Percentiles rank a stretch among this genome's conserved stretches.
phyloP scores from a whole-genome alignment of 2,329 filamentous ascomycete species.

The Colletotrichum ledebouriae region DNA sequence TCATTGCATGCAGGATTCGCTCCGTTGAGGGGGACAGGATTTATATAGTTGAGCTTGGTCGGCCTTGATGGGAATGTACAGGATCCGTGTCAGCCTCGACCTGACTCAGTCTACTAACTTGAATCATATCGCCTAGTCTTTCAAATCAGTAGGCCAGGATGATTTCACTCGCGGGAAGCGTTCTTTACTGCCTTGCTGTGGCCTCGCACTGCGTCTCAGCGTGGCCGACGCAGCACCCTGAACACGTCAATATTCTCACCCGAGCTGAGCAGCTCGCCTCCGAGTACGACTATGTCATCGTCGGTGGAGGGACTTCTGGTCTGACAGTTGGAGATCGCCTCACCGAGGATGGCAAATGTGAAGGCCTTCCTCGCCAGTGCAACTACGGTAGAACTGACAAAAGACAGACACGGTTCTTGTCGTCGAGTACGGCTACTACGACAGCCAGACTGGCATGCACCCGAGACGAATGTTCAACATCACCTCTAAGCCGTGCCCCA shows the following conservation, averaged over 20 bases:
- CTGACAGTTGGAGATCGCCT: slow-evolving; percentile 56
- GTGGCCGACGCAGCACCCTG: slow-evolving; percentile 34
- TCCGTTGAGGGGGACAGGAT: too few species aligned
- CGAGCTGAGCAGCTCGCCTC: slow-evolving; percentile 34
- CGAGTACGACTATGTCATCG: slow-evolving; percentile 51
- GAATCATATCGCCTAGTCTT: too few species aligned
- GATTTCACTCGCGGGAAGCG: slow-evolving; percentile 23
- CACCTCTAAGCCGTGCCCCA: slow-evolving; percentile 48
- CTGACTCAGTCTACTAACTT: too few species aligned
- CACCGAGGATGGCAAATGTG: slow-evolving; percentile 53
- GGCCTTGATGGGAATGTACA: too few species aligned
- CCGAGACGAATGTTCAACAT: slow-evolving; percentile 48
- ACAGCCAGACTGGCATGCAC: slow-evolving; percentile 44
- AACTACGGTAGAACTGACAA: too few species aligned
- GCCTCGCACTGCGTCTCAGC: slow-evolving; percentile 15
- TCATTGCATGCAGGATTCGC: too few species aligned
- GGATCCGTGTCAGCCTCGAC: too few species aligned
- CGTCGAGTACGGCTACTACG: slow-evolving; percentile 41
- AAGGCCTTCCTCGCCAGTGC: slow-evolving; percentile 1
- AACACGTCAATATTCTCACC: slow-evolving; percentile 32
- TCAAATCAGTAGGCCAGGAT: slow-evolving; percentile 5
- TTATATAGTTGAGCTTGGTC: too few species aligned
- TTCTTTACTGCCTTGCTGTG: background rate
- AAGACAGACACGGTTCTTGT: slow-evolving; percentile 40
- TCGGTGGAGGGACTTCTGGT: slow-evolving; percentile 60